A percentile compares a stretch with the other conserved stretches of the same genome.
These are phyloP conservation scores for Coemansia sp. DNA, from an alignment of 192 early-diverging fungal species.

Conservation along the genomic window DNA sequence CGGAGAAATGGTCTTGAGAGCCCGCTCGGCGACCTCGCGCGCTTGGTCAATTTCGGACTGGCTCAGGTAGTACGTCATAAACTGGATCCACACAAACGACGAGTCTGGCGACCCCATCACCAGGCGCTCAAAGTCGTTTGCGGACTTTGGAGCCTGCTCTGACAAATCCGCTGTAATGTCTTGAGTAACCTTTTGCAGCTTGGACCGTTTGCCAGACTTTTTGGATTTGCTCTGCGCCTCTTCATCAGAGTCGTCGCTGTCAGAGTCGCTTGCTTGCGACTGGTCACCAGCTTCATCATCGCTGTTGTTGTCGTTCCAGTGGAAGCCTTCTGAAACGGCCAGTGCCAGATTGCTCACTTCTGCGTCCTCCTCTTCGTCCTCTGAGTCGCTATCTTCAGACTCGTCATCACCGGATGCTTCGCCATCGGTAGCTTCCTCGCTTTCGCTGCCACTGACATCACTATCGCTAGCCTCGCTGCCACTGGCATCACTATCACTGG, in stretches of 20 bases:
- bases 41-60: conserved; percentile 92
- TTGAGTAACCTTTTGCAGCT: conserved; percentile 59
- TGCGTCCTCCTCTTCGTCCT: conserved; percentile 13
- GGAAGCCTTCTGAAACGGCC: conserved; percentile 47
- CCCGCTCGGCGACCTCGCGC: conserved; percentile 88
- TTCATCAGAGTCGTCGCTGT: conserved; percentile 55
- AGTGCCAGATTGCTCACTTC: conserved; percentile 24
- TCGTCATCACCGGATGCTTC: conserved; percentile 4
- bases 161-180: conserved; percentile 69
- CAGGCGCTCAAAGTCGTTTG: conserved; percentile 88
- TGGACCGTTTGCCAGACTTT: conserved; percentile 55
- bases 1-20: conserved; percentile 86
- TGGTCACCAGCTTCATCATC: conserved; percentile 19
- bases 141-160: conserved; percentile 67
- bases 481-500: not conserved
- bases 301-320: conserved; percentile 53
- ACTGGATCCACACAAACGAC: conserved; percentile 98
- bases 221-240: conserved; percentile 29
- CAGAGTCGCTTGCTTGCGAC: conserved; percentile 26
- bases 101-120: conserved; percentile 92
- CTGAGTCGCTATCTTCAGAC: conserved; percentile 10
- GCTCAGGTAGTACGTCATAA: conserved; percentile 98
- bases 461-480: not conserved
- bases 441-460: conserved; percentile 17
- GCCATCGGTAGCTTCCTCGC: conserved; percentile 10